Evolutionary conservation across 306 rosid species (phyloP).

Genomic region (Trichosanthes cucumerina): DNA sequence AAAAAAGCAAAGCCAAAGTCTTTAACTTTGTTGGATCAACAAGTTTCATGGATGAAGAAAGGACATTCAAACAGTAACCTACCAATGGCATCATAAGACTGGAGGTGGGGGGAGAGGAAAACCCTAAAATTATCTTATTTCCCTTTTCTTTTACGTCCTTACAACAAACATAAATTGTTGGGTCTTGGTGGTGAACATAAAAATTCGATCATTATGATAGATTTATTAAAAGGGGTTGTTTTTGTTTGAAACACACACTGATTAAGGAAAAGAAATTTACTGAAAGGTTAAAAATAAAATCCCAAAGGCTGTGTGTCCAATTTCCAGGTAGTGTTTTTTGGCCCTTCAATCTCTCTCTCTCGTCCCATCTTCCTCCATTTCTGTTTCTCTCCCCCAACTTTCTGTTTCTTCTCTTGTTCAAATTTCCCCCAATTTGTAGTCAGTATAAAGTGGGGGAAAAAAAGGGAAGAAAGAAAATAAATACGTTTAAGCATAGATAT

Average conservation of each 20-base stretch:
- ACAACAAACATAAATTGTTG: not conserved
- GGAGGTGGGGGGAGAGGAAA: not conserved
- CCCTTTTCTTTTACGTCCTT: not conserved
- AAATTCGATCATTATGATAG: slow-evolving; percentile 5
- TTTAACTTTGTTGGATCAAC: not conserved
- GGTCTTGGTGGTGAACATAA: not conserved
- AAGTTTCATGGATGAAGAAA: not conserved
- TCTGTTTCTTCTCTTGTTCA: slow-evolving; percentile 9
- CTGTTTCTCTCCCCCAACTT: not conserved
- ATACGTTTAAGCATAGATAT: slow-evolving; percentile 11
- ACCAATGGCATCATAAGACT: not conserved
- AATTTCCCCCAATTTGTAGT: not conserved
- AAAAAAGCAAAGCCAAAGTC: not conserved
- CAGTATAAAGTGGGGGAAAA: not conserved
- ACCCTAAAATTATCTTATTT: slow-evolving; percentile 3
- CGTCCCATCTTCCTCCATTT: not conserved
- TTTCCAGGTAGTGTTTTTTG: slow-evolving; percentile 18
- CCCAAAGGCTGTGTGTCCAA: slow-evolving; percentile 14
- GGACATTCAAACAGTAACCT: slow-evolving; percentile 9
- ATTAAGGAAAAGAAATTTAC: slow-evolving; percentile 1
- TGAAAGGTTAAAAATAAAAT: slow-evolving; percentile 23
- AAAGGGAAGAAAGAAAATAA: slow-evolving; percentile 9
- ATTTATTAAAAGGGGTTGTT: not conserved
- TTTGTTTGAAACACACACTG: not conserved
- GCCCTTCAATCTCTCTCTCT: not conserved